phyloP scores from a whole-genome alignment of 306 rosid genomes.

The Pyrus communis region DNA sequence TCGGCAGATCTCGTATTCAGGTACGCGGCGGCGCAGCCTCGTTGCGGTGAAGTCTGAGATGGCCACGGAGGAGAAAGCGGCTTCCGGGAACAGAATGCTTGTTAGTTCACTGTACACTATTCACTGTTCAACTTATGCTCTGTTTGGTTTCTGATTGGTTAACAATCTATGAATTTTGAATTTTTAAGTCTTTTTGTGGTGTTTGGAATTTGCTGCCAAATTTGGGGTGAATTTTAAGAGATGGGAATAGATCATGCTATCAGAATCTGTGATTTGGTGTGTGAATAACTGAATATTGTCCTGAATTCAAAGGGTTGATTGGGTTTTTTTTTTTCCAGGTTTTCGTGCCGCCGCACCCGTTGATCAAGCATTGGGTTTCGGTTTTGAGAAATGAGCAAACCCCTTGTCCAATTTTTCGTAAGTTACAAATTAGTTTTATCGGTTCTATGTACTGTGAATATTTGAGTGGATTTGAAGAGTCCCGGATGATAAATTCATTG shows the following conservation, averaged over 20 bases:
- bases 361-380: constrained; percentile 98
- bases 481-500: too few relatives aligned
- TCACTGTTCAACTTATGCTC: background rate
- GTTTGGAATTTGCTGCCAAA: background rate
- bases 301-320: constrained; percentile 3
- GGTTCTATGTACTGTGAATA: background rate
- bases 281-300: background rate
- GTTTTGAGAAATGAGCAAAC: constrained; percentile 86
- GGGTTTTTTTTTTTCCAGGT: constrained; percentile 40
- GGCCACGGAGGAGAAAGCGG: constrained; percentile 59
- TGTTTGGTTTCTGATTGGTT: background rate
- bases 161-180: background rate
- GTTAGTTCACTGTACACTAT: constrained; percentile 29
- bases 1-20: constrained; percentile 37
- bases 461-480: background rate
- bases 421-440: constrained; percentile 19
- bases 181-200: background rate
- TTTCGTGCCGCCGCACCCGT: constrained; percentile 81
- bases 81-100: constrained; percentile 71
- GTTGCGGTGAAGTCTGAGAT: constrained; percentile 35
- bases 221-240: background rate
- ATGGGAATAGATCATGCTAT: background rate
- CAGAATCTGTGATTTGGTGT: background rate
- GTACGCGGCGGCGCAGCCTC: constrained; percentile 28
- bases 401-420: constrained; percentile 77